These are phyloP conservation scores for Fusarium armeniacum DNA, from an alignment of 2,329 filamentous ascomycete genomes.

Conservation along the genomic window DNA sequence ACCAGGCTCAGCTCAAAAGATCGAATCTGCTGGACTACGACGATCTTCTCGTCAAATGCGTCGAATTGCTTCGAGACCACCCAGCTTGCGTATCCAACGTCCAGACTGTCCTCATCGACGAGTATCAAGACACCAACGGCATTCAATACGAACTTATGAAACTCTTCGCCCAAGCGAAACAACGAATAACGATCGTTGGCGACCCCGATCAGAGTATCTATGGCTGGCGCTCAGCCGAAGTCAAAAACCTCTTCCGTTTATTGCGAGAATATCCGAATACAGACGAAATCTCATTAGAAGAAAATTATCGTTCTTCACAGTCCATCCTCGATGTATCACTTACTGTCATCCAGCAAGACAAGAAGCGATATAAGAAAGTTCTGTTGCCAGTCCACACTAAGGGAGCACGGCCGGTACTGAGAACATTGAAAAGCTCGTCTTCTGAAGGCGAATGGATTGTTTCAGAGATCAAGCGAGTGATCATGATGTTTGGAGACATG, in stretches of 20 bases:
- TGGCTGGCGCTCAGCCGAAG: constrained; percentile 93
- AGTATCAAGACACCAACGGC: constrained; percentile 97
- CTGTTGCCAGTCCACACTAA: constrained; percentile 84
- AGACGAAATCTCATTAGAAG: constrained; percentile 85
- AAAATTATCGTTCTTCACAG: constrained; percentile 94
- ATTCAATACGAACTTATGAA: constrained; percentile 96
- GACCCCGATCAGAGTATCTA: constrained; percentile 99
- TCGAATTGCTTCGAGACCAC: constrained; percentile 79
- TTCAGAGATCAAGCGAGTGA: constrained; percentile 80
- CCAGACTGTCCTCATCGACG: constrained; percentile 91
- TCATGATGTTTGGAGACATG: constrained; percentile 79
- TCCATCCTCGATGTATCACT: constrained; percentile 85
- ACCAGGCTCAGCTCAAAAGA: constrained; percentile 79
- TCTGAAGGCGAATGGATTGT: constrained; percentile 92
- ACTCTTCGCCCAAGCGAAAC: constrained; percentile 79
- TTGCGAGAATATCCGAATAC: constrained; percentile 82
- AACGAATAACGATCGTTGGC: constrained; percentile 92
- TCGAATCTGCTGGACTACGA: constrained; percentile 95
- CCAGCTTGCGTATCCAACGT: constrained; percentile 90
- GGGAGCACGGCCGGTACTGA: constrained; percentile 84
- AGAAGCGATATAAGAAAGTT: constrained; percentile 81
- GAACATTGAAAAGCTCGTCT: constrained; percentile 76
- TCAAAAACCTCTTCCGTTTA: constrained; percentile 86
- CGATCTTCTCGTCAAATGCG: constrained; percentile 87
- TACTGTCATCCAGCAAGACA: constrained; percentile 91